Evolutionary conservation across 2,329 filamentous ascomycete genomes (phyloP), one percentile per base, ranked within the genome.

Genomic region (Fusarium sp.): DNA sequence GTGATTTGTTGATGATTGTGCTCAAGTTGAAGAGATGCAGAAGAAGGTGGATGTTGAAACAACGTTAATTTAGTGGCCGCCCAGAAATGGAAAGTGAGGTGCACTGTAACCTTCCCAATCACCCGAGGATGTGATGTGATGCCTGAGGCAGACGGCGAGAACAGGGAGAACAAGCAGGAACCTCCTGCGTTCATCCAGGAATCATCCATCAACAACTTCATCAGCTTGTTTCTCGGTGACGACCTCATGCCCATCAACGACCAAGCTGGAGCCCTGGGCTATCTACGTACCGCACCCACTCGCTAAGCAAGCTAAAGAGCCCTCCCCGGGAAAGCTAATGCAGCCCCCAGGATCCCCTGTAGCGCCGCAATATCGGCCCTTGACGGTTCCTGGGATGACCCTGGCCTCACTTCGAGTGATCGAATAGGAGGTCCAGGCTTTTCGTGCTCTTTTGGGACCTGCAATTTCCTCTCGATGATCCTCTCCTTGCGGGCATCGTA

Each of bases 401-500:
- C 64, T 61, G 56, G 41, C 41, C 52, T 66, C 52, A 50, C 43
- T 60, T 35, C 3, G 56, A 67, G 61, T 64, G 65, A 60, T 70
- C 72, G 35, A 71, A 78, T 77, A 72, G 68, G 73, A 74, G 72
- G 69, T 39, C 62, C 43, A 34, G 32, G 64, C 54, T 52, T 63
- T 60, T 66, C 41, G 54, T 62, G 56, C 54, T 63, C 56, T 66
- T 64, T 68, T 68, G 61, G 68, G 50, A 61, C 50, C 50, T 73
- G 73, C 64, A 79, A 79, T 79, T 72, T 79, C 77, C 74, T 76
- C 75, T 71, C 52, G 72, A 61, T 69, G 72, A 72, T 72, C 75
- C 63, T 66, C 64, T 66, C 68, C 35, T 62, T 70, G 48, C n/a
- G 62, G 32, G 18, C 66, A 66, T 74, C 66, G 66, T 68, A 71